These are phyloP conservation scores for Isabelozyma gotoi DNA, from an alignment of 805 yeast genomes.

Conservation along the genomic window DNA sequence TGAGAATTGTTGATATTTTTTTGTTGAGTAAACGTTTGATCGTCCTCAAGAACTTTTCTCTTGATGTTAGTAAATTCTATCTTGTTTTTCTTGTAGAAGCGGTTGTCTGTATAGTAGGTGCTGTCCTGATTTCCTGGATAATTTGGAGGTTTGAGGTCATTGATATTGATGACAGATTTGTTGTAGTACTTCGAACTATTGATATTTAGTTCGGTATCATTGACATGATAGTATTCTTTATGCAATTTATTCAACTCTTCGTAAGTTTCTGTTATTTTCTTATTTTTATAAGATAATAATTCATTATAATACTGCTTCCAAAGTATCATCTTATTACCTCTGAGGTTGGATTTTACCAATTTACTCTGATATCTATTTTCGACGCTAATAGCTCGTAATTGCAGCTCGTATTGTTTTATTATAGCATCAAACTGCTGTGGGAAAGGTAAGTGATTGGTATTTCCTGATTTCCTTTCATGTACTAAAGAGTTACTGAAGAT, in stretches of 20 bases:
- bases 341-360: slow-evolving; percentile 17
- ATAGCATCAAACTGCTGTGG: slow-evolving; percentile 19
- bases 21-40: not conserved
- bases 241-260: slow-evolving; percentile 26
- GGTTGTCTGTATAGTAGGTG: slow-evolving; percentile 19
- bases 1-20: not conserved
- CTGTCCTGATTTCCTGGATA: slow-evolving; percentile 20
- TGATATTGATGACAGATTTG: slow-evolving; percentile 21
- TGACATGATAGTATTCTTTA: slow-evolving; percentile 27
- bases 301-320: slow-evolving; percentile 35
- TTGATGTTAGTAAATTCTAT: slow-evolving; percentile 33
- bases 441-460: slow-evolving; percentile 17
- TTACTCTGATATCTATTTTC: slow-evolving; percentile 30
- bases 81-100: slow-evolving; percentile 25
- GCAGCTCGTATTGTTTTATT: slow-evolving; percentile 18
- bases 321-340: slow-evolving; percentile 24
- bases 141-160: slow-evolving; percentile 11
- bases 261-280: slow-evolving; percentile 23
- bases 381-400: slow-evolving; percentile 21
- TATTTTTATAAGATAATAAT: slow-evolving; percentile 21
- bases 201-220: slow-evolving; percentile 9
- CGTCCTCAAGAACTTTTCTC: slow-evolving; percentile 6
- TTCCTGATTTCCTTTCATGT: not conserved
- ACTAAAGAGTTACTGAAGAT: slow-evolving; percentile 10
- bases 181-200: slow-evolving; percentile 20